Conservation (phyloP, 2,329 filamentous ascomycete genomes). For the Aspergillus quadrilineatus region DNA sequence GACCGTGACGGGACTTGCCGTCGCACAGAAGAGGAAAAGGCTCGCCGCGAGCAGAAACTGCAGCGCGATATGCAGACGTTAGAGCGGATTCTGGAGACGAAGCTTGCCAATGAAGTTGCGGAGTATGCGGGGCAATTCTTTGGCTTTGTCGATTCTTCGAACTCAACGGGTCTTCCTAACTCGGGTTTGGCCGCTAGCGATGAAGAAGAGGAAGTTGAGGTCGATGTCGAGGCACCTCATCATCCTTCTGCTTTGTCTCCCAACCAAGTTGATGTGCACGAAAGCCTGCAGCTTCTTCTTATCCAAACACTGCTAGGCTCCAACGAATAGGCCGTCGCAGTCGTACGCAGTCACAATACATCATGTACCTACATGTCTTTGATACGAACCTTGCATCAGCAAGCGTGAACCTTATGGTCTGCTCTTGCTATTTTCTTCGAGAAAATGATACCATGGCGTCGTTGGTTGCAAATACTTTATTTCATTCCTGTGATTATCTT, state of each 20-base stretch:
- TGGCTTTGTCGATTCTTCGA: constrained; percentile 25
- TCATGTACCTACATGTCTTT: neutral
- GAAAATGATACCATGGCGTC: constrained; percentile 7
- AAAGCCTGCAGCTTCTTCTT: constrained; percentile 4
- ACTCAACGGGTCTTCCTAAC: neutral
- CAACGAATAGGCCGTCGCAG: neutral
- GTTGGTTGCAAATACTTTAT: neutral
- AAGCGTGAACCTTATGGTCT: neutral
- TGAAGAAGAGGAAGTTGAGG: constrained; percentile 13
- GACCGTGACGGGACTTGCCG: constrained; percentile 42
- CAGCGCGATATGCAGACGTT: constrained; percentile 43
- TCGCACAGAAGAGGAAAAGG: constrained; percentile 39
- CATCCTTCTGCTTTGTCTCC: neutral
- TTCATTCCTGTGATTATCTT: neutral
- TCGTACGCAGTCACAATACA: neutral
- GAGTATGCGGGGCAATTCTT: constrained; percentile 45
- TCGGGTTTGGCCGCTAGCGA: neutral
- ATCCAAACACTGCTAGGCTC: neutral
- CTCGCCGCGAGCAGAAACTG: constrained; percentile 40
- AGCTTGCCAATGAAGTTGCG: constrained; percentile 44
- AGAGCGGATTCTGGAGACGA: constrained; percentile 40
- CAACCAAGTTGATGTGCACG: neutral
- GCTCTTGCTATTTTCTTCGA: neutral
- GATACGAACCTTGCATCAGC: constrained; percentile 1
- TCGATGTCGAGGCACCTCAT: constrained; percentile 1